Base-by-base conservation (phyloP, 352 stramenopile species). In the Peronospora belbahrii region DNA sequence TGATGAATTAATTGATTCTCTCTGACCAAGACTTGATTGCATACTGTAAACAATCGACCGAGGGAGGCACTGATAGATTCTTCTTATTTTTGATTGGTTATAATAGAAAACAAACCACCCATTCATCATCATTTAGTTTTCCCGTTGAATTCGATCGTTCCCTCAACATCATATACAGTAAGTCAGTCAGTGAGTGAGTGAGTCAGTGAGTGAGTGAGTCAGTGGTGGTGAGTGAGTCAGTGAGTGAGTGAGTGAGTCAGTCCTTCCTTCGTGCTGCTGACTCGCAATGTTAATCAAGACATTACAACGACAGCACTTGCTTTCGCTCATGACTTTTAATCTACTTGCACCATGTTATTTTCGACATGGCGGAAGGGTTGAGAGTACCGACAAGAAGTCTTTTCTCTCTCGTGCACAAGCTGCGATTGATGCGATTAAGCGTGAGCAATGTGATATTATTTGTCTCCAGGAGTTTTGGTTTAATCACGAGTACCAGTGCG, bases 391-490 rank as follows among this genome's bases (percentile, higher is more conserved):
- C 48, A 51, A 57, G 33, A 42, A 42, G 25, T 65, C 77, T 8
- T 93, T 77, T 64, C 74, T 90, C 17, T 39, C 76, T 15, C 78
- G 81, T 35, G 71, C 80, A 15, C 62, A 88, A 52, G 76, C 78
- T 28, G 50, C 85, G 11, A 88, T 93, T 47, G 51, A 66, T 41
- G 58, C 74, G 15, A 76, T 93, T 50, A 78, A 89, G 48, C 67
- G 69, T 50, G 74, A 90, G 56, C 59, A 68, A 14, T 82, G 67
- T 60, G 76, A 88, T 56, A 42, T 93, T 42, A 64, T 93, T 24
- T 93, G 81, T 57, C 65, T 93, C 20, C 81, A 93, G 45, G 81
- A 93, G 62, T 89, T 82, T 52, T 93, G 78, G 76, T 93, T 90
- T 60, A 49, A 88, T 32, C 70, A 59, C 56, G 66, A 77, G 68